Conservation (phyloP, 352 stramenopile species). For the Thraustotheca clavata region DNA sequence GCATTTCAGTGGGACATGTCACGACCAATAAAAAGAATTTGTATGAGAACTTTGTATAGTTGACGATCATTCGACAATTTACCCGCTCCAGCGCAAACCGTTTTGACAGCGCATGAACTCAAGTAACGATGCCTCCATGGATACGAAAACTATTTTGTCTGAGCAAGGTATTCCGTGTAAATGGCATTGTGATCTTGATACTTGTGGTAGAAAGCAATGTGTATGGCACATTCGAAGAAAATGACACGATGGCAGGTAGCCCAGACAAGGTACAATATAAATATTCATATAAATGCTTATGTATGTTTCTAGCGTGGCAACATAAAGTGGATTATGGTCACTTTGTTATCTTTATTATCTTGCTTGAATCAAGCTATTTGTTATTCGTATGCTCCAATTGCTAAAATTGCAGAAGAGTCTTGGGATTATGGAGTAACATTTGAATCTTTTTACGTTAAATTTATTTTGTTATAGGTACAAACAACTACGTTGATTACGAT, state of each 20-base stretch:
- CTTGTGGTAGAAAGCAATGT: not conserved
- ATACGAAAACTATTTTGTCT: not conserved
- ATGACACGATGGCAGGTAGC: not conserved
- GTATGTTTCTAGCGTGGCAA: not conserved
- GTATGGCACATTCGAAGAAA: not conserved
- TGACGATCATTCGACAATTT: too few species aligned
- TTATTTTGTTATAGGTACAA: slow-evolving; percentile 32
- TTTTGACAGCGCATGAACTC: not conserved
- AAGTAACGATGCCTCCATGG: not conserved
- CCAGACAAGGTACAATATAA: not conserved
- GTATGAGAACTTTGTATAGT: too few species aligned
- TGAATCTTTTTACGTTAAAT: not conserved
- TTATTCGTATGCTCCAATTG: slow-evolving; percentile 70
- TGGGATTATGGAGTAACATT: slow-evolving; percentile 39
- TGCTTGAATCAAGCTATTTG: slow-evolving; percentile 66
- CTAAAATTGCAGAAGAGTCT: slow-evolving; percentile 44
- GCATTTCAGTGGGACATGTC: too few species aligned
- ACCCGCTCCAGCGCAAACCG: too few species aligned
- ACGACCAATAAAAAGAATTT: too few species aligned
- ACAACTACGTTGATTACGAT: slow-evolving; percentile 70
- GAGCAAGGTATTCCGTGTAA: not conserved
- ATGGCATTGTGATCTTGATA: not conserved
- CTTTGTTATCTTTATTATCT: slow-evolving; percentile 52
- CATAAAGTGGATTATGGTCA: slow-evolving; percentile 59
- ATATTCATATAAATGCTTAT: not conserved